Evolutionary conservation across 148 eudicot genomes (phyloP), one percentile per base, ranked within the genome.

Genomic region (Dysphania ambrosioides): DNA sequence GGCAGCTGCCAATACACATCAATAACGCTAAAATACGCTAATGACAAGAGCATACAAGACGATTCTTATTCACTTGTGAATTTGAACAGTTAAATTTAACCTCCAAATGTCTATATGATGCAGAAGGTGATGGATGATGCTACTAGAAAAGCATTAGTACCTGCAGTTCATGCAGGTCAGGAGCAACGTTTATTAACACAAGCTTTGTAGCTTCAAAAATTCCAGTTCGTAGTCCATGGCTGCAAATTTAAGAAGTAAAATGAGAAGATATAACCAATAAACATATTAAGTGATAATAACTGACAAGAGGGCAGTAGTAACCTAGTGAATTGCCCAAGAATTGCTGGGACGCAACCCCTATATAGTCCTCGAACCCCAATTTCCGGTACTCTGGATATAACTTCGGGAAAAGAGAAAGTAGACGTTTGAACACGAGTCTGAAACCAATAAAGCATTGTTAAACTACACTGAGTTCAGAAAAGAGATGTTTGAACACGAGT

Each of bases 151-250:
- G 32, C 31, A 56, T 29, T 35, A 64, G 23, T 80, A 95, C 98
- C 92, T 95, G 98, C 74, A 95, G 70, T 26, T 90, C 97, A 72
- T 96, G 96, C 76, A 88, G 85, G 3, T 74, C 81, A 38, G 98
- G 98, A 71, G 96, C 93, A 79, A 95, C 73, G 75, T 92, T 90
- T 62, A 92, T 76, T 74, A 95, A 71, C 36, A 90, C 84, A 68
- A 92, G 89, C 79, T 86, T 95, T 73, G 86, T 86, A 56, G 97
- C 98, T 88, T 95, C 98, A 80, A 81, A 90, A 55, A 88, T 86
- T 76, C 98, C 98, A 82, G 98, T 95, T 66, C 98, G 85, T 78
- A 95, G 83, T 57, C 98, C 97, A 84, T 95, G 98, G 83, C 98
- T 95, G 87, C 79, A 87, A 80, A 58, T 59, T 41, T 19, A 31